A percentile compares a stretch with the other conserved stretches of the same genome.
Conservation (phyloP, 257 asterid species). For the Nicotiana attenuata region DNA sequence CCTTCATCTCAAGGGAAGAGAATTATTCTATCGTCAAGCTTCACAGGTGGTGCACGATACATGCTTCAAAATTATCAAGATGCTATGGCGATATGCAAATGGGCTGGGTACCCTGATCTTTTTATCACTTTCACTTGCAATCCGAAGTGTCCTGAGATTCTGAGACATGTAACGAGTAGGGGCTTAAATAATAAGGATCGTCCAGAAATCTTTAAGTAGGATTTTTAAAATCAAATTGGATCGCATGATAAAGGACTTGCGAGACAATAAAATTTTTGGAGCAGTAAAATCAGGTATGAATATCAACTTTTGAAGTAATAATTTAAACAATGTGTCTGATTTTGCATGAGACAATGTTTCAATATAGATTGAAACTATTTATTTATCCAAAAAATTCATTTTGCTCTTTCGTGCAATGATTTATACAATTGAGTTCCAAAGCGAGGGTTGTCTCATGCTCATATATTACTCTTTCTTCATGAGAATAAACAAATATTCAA, state of each 20-base stretch:
- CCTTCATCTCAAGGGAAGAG: not conserved
- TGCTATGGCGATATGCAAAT: not conserved
- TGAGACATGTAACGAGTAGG: not conserved
- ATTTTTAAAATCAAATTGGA: constrained; percentile 1
- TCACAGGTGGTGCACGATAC: not conserved
- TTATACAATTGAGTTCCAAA: not conserved
- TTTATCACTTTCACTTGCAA: constrained; percentile 6
- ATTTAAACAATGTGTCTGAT: not conserved
- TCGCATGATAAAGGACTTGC: not conserved
- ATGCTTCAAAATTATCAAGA: constrained; percentile 10
- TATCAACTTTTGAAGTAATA: not conserved
- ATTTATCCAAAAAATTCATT: not conserved
- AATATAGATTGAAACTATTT: no score
- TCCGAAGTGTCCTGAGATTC: constrained; percentile 7
- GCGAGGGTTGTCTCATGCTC: not conserved
- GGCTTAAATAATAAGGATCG: not conserved
- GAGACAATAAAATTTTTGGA: not conserved
- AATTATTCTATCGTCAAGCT: not conserved
- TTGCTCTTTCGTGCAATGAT: not conserved
- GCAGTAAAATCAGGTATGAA: not conserved
- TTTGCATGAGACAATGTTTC: not conserved
- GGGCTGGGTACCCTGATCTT: not conserved
- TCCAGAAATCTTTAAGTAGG: not conserved
- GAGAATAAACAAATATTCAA: not conserved
- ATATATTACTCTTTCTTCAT: not conserved